Percentiles rank a stretch among this genome's conserved stretches.
Conservation (phyloP, 495 filamentous ascomycete genomes). For the Daldinia childiae region DNA sequence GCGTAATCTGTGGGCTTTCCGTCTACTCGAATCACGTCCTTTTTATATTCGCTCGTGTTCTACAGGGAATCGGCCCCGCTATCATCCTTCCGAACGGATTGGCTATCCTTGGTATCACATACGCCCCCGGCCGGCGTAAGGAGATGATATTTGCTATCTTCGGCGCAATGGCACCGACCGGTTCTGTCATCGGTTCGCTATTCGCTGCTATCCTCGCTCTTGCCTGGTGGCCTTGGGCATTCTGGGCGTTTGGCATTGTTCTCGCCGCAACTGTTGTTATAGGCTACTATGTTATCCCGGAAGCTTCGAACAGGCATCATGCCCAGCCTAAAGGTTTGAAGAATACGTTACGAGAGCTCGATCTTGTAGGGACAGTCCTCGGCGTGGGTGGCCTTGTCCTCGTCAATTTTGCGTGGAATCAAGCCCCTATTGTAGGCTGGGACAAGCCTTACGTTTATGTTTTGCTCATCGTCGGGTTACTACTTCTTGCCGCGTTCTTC, state of each 20-base stretch:
- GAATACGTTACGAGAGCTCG: conserved; percentile 49
- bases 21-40: conserved; percentile 57
- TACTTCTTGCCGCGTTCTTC: conserved; percentile 61
- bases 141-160: conserved; percentile 72
- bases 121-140: conserved; percentile 64
- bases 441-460: conserved; percentile 60
- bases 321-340: conserved; percentile 25
- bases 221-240: conserved; percentile 75
- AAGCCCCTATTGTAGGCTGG: conserved; percentile 69
- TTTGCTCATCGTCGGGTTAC: conserved; percentile 64
- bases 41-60: conserved; percentile 65
- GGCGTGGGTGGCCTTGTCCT: conserved; percentile 68
- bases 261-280: conserved; percentile 53
- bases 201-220: conserved; percentile 63
- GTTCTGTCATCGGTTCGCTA: conserved; percentile 60
- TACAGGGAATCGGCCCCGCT: conserved; percentile 70
- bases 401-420: conserved; percentile 70
- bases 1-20: conserved; percentile 56
- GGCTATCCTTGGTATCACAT: conserved; percentile 68
- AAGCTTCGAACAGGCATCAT: conserved; percentile 43
- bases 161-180: conserved; percentile 68
- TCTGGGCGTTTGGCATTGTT: conserved; percentile 64
- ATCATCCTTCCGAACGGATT: conserved; percentile 69
- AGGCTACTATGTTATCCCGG: conserved; percentile 59
- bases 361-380: conserved; percentile 58